A percentile compares a stretch with the other conserved stretches of the same genome.
Conservation (phyloP, 208 protist species). For the Vickermania ingenoplastis region DNA sequence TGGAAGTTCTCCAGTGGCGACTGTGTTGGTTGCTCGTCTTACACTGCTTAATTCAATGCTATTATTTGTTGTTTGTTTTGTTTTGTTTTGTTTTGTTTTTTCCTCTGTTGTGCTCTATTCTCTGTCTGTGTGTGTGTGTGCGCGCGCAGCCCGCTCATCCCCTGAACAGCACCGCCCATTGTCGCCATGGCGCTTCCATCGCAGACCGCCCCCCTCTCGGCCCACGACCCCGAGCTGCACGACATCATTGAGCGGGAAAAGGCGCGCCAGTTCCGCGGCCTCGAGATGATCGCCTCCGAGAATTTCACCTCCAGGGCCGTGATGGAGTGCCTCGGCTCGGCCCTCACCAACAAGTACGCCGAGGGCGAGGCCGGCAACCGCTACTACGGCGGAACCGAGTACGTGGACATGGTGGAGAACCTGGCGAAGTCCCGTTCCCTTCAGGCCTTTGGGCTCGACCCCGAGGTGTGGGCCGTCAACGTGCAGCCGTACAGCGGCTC, state of each 20-base stretch:
- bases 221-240: constrained; percentile 71
- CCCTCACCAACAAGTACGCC: constrained; percentile 99
- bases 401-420: constrained; percentile 96
- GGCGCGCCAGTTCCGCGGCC: constrained; percentile 70
- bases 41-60: too few relatives aligned
- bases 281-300: constrained; percentile 91
- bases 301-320: constrained; percentile 98
- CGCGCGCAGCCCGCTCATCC: too few relatives aligned
- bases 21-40: too few relatives aligned
- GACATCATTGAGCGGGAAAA: constrained; percentile 84
- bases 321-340: constrained; percentile 95
- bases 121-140: too few relatives aligned
- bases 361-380: constrained; percentile 95
- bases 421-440: constrained; percentile 91
- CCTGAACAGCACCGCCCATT: too few relatives aligned
- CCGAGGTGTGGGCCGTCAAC: constrained; percentile 97
- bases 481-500: constrained; percentile 99
- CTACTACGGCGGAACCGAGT: constrained; percentile 98
- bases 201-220: constrained; percentile 2
- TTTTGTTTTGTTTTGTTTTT: too few relatives aligned
- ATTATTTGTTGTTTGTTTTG: too few relatives aligned
- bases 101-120: too few relatives aligned
- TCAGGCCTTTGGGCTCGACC: constrained; percentile 89
- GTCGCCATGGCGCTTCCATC: neutral
- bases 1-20: too few relatives aligned